Percentiles rank a stretch among this genome's conserved stretches.
phyloP scores from a whole-genome alignment of 352 stramenopile genomes.

The Achlya hypogyna region DNA sequence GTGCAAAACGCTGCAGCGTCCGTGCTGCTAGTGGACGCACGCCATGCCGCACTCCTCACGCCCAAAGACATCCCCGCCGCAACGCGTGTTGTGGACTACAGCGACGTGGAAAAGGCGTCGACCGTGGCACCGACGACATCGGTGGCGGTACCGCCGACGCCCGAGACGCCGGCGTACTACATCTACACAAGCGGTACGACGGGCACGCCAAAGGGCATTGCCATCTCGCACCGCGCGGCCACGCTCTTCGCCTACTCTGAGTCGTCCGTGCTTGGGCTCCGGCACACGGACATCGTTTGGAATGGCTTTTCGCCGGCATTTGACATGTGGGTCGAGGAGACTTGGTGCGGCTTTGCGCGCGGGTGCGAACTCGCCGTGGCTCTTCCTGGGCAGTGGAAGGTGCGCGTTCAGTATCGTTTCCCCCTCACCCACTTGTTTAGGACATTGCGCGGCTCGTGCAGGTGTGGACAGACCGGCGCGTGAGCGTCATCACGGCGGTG shows the following conservation, averaged over 20 bases:
- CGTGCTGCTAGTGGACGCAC: slow-evolving; percentile 1
- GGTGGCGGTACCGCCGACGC: background rate
- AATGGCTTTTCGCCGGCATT: slow-evolving; percentile 1
- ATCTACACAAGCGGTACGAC: slow-evolving; percentile 11
- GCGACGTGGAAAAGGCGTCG: background rate
- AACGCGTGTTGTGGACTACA: background rate
- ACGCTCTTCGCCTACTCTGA: background rate
- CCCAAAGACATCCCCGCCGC: background rate
- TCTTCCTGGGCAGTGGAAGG: background rate
- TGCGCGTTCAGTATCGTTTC: background rate
- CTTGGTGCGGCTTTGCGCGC: background rate
- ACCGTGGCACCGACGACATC: background rate
- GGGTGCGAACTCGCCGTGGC: background rate
- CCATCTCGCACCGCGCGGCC: background rate
- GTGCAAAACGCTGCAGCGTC: background rate
- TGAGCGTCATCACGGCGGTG: slow-evolving; percentile 4
- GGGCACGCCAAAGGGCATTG: slow-evolving; percentile 5
- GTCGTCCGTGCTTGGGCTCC: background rate
- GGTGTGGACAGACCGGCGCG: background rate
- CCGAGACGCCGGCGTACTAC: background rate
- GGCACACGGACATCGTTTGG: background rate
- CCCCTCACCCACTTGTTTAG: background rate
- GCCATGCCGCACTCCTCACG: background rate
- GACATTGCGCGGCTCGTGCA: background rate
- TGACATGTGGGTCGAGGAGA: slow-evolving; percentile 12